Conservation (phyloP, 306 rosid species). For the Styphnolobium japonicum region DNA sequence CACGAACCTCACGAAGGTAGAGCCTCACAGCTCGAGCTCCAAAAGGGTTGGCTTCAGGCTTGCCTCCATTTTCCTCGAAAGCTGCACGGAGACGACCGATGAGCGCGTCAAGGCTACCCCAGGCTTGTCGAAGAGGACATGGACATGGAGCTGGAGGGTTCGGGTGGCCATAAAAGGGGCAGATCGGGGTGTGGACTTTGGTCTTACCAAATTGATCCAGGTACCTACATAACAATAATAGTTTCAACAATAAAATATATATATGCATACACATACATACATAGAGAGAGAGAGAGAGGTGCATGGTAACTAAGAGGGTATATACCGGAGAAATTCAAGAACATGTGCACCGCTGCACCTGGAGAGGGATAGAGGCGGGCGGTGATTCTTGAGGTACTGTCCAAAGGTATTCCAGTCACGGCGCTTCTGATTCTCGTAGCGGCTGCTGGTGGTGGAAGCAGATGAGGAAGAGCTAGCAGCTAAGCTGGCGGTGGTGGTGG, state of each 20-base stretch:
- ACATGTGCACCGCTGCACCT: slow-evolving; percentile 99
- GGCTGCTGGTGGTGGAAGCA: slow-evolving; percentile 52
- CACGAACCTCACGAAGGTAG: slow-evolving; percentile 95
- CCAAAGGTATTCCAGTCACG: slow-evolving; percentile 99
- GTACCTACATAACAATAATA: slow-evolving; percentile 38
- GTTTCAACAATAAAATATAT: background rate
- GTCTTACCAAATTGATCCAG: slow-evolving; percentile 97
- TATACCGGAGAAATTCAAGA: slow-evolving; percentile 79
- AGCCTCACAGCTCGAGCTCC: slow-evolving; percentile 96
- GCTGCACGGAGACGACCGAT: slow-evolving; percentile 94
- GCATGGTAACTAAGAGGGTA: slow-evolving; percentile 7
- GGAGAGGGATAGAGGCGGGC: slow-evolving; percentile 88
- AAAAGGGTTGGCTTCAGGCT: slow-evolving; percentile 91
- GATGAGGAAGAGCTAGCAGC: slow-evolving; percentile 45
- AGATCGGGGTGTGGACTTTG: slow-evolving; percentile 87
- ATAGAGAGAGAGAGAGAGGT: background rate
- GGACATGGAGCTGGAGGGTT: slow-evolving; percentile 98
- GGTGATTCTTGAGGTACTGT: slow-evolving; percentile 88
- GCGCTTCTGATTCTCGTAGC: slow-evolving; percentile 96
- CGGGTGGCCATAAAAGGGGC: slow-evolving; percentile 93
- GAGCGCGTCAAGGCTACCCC: slow-evolving; percentile 98
- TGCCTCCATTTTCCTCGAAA: slow-evolving; percentile 96
- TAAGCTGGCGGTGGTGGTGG: slow-evolving; percentile 2
- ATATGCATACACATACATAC: background rate
- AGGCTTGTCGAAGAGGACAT: slow-evolving; percentile 95